Conservation (phyloP, 2,329 filamentous ascomycete genomes). For the Colletotrichum eleusines region DNA sequence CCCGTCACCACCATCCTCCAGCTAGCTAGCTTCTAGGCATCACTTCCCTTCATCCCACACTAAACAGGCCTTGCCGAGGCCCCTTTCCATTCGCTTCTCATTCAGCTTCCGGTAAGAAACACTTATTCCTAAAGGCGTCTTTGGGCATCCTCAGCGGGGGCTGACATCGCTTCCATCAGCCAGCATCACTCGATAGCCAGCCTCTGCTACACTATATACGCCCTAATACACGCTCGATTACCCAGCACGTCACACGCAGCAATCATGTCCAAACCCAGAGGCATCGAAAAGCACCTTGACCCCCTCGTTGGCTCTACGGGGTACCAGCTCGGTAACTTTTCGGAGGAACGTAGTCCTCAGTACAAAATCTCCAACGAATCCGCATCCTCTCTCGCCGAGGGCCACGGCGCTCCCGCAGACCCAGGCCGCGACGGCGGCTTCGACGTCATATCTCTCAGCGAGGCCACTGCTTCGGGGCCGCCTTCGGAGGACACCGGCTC, state of each 20-base stretch:
- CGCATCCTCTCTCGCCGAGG: conserved; percentile 20
- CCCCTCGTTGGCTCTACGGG: background rate
- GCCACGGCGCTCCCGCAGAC: background rate
- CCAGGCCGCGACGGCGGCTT: conserved; percentile 4
- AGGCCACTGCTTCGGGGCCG: conserved; percentile 1
- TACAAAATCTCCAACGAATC: conserved; percentile 31
- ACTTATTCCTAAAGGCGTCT: background rate
- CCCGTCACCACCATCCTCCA: background rate
- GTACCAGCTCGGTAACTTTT: conserved; percentile 17
- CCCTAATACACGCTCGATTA: background rate
- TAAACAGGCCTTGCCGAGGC: background rate
- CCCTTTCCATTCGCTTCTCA: background rate
- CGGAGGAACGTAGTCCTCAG: conserved; percentile 26
- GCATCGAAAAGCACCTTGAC: background rate
- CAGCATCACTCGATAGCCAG: conserved; percentile 15
- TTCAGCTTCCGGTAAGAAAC: conserved; percentile 5
- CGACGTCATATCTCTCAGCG: background rate
- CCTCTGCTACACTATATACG: background rate
- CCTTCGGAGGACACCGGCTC: conserved; percentile 20
- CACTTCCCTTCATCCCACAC: background rate
- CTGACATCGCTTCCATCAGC: conserved; percentile 2
- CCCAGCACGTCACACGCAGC: background rate
- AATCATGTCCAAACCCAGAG: conserved; percentile 20
- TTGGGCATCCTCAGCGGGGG: background rate
- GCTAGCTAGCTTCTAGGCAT: background rate